Base-by-base conservation (phyloP, 352 stramenopile genomes). In the Phytopythium litorale region DNA sequence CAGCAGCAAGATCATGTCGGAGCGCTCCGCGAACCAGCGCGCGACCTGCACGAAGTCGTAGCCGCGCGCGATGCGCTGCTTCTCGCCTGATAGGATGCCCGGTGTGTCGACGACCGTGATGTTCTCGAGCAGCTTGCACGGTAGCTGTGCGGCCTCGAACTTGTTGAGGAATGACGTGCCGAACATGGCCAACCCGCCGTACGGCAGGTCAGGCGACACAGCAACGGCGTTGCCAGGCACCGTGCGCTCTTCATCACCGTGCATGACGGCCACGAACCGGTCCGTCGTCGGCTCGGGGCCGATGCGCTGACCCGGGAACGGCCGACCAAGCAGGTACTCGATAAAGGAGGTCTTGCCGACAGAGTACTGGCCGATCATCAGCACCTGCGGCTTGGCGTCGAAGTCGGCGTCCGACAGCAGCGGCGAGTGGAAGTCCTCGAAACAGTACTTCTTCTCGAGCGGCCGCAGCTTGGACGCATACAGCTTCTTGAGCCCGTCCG, bases 341-440 rank as follows among this genome's bases (percentile, higher is more conserved):
- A 99, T 98, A 81, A 99, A 99, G 43, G 91, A 98, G 21, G 97
- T 99, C 75, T 99, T 99, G 42, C 97, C 97, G 30, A 99, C 97
- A 42, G 90, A 98, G 79, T 98, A 99, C 71, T 99, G 97, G 49
- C 96, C 96, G 62, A 99, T 97, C 82, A 99, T 96, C 66, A 99
- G 88, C 38, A 99, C 91, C 70, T 98, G 97, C 8, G 97, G 97
- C 74, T 99, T 99, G 70, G 97, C 89, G 67, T 98, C 92, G 71
- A 99, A 98, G 72, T 99, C 97, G 21, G 88, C 87, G 67, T 98
- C 94, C 60, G 81, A 97, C 59, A 99, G 73, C 13, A 96, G 70
- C 4, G 94, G 94, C 50, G 86, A 96, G 74, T 98, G 91, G 74
- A 98, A 98, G 58, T 95, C 84, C 54, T 96, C 94, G 54, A 94